Evolutionary conservation across 2,329 filamentous ascomycete species (phyloP), one percentile per base, ranked within the genome.

Genomic region (Scedosporium boydii): DNA sequence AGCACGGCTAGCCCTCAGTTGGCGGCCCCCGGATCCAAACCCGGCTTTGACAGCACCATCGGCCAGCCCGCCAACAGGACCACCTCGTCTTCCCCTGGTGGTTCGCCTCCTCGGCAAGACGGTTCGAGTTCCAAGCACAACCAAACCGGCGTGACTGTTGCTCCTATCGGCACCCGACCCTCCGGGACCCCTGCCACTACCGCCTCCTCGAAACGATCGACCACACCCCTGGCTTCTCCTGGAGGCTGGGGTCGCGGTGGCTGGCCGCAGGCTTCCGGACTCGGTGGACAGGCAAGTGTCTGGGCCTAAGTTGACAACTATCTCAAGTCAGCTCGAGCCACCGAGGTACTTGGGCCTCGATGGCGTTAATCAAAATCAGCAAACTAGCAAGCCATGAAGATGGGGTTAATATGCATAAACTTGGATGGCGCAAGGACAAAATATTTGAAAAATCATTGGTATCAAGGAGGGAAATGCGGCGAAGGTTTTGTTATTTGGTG

Each of bases 121-220:
- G 82, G 86, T 44, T 77, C 80, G 34, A 82, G 76, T 56, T 73
- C 75, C 60, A 85, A 84, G 76, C 73, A 83, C 65, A 78, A 78
- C 58, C 80, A 82, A 65, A 74, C 79, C 59, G 82, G 82, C 62
- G 81, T 82, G 63, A 81, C 89, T 4, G 92, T 98, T 61, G 93
- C 92, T 23, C 93, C 95, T 18, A 98, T 98, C 68, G 95, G 95
- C 66, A 97, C 93, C 63, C 88, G 95, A 55, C 93, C 93, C 3
- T 82, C 84, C 18, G 83, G 81, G 46, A 82, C 80, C 41, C 76
- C 84, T n/a, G 73, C 71, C 29, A 75, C 75, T 7, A 73, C 77
- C 48, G 81, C 83, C 64, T 78, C 79, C 26, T 72, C 79, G 75
- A 95, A 95, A 74, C 90, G 91, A 64, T 91, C 93, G 0, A 96